Evolutionary conservation across 768 basidiomycete species (phyloP).

Genomic region (Epithele typhae): DNA sequence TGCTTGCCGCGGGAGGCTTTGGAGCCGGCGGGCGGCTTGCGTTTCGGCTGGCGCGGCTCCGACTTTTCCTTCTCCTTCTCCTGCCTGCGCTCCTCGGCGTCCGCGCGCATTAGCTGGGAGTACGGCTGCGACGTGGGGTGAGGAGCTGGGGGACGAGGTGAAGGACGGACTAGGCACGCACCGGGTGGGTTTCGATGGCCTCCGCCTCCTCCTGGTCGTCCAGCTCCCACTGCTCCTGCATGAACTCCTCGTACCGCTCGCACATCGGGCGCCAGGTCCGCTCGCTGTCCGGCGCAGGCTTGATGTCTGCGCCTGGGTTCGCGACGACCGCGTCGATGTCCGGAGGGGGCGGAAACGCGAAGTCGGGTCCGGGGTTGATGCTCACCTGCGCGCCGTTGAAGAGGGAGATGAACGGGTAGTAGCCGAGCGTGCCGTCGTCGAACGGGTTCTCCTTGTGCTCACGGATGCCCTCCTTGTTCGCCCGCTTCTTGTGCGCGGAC

Average conservation of each 20-base stretch:
- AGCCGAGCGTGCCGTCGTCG: constrained; percentile 93
- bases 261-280: constrained; percentile 73
- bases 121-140: neutral
- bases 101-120: neutral
- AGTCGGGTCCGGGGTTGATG: constrained; percentile 88
- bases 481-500: constrained; percentile 57
- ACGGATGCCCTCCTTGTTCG: constrained; percentile 59
- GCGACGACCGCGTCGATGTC: constrained; percentile 68
- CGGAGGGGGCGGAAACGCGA: constrained; percentile 72
- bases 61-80: constrained; percentile 11
- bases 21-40: constrained; percentile 21
- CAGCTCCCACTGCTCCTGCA: constrained; percentile 74
- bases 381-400: constrained; percentile 85
- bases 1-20: constrained; percentile 28
- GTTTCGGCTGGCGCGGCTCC: constrained; percentile 20
- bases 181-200: constrained; percentile 30
- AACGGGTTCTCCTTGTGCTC: constrained; percentile 81
- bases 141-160: neutral
- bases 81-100: neutral
- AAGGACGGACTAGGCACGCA: constrained; percentile 2
- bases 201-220: constrained; percentile 77
- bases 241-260: constrained; percentile 84
- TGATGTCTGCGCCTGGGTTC: constrained; percentile 25
- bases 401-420: constrained; percentile 91
- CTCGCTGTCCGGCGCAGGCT: constrained; percentile 22